phyloP scores from a whole-genome alignment of 345 rosid genomes.

The Brassica incana region DNA sequence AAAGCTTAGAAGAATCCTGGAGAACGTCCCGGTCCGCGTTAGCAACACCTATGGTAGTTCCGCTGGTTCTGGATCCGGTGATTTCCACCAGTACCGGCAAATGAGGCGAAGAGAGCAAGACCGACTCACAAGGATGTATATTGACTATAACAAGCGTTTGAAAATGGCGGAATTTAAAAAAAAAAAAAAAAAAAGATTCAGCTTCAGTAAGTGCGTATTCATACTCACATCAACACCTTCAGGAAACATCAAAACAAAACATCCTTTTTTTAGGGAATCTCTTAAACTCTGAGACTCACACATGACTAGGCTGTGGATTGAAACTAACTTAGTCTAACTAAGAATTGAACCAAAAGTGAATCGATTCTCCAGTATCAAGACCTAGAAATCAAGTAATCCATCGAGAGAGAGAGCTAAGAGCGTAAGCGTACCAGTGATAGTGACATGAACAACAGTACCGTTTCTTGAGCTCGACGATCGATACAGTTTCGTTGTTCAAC shows the following conservation, averaged over 20 bases:
- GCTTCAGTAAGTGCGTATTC: too few species aligned
- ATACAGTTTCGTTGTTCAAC: neutral
- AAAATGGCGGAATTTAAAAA: slow-evolving; percentile 58
- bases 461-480: slow-evolving; percentile 92
- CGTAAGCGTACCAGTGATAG: slow-evolving; percentile 67
- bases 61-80: slow-evolving; percentile 96
- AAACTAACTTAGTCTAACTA: neutral
- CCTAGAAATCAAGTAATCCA: slow-evolving; percentile 11
- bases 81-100: slow-evolving; percentile 97
- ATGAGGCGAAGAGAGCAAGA: slow-evolving; percentile 96
- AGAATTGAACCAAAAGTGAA: neutral
- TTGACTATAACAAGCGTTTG: slow-evolving; percentile 75
- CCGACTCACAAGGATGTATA: slow-evolving; percentile 84
- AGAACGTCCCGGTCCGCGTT: slow-evolving; percentile 94
- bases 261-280: too few species aligned
- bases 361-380: neutral
- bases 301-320: neutral
- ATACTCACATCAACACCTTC: too few species aligned
- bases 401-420: neutral
- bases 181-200: too few species aligned
- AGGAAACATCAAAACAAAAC: too few species aligned
- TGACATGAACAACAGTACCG: slow-evolving; percentile 87
- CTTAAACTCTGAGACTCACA: neutral
- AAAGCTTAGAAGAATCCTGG: slow-evolving; percentile 87
- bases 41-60: slow-evolving; percentile 96